Percentiles rank a stretch among this genome's conserved stretches.
These are phyloP conservation scores for Sanguinoderma infundibulare DNA, from an alignment of 1,284 basidiomycete genomes.

Conservation along the genomic window DNA sequence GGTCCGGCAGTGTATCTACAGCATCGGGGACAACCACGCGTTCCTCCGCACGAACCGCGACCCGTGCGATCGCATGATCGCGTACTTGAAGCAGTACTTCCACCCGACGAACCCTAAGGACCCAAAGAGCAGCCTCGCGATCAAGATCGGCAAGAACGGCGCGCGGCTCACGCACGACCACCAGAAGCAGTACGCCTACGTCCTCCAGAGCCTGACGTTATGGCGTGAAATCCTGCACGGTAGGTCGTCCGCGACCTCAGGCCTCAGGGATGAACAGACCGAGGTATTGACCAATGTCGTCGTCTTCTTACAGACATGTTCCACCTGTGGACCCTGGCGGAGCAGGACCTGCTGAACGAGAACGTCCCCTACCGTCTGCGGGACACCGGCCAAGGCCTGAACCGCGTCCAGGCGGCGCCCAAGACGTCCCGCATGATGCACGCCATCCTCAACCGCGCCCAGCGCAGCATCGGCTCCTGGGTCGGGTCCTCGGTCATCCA, in stretches of 20 bases:
- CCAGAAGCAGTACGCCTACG: slow-evolving; percentile 80
- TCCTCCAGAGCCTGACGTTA: slow-evolving; percentile 79
- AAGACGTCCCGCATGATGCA: slow-evolving; percentile 88
- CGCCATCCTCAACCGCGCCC: slow-evolving; percentile 77
- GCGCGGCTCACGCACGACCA: slow-evolving; percentile 83
- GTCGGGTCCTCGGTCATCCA: slow-evolving; percentile 64
- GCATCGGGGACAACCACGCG: slow-evolving; percentile 84
- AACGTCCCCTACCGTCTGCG: slow-evolving; percentile 73
- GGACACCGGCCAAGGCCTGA: slow-evolving; percentile 83
- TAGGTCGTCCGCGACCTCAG: slow-evolving; percentile 35
- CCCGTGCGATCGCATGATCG: slow-evolving; percentile 82
- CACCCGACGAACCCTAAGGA: slow-evolving; percentile 70
- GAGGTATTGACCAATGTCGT: neutral
- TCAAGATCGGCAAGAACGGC: slow-evolving; percentile 76
- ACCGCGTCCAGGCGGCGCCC: slow-evolving; percentile 81
- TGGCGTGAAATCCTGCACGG: slow-evolving; percentile 85
- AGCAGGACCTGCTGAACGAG: slow-evolving; percentile 78
- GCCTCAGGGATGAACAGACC: too few species aligned
- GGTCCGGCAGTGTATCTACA: slow-evolving; percentile 78
- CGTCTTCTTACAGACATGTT: slow-evolving; percentile 69
- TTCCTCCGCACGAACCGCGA: slow-evolving; percentile 83
- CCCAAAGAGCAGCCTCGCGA: slow-evolving; percentile 67
- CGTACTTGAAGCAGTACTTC: slow-evolving; percentile 74
- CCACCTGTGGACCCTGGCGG: slow-evolving; percentile 79
- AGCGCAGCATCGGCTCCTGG: slow-evolving; percentile 79